Evolutionary conservation across 306 rosid genomes (phyloP).

Genomic region (Vigna unguiculata): DNA sequence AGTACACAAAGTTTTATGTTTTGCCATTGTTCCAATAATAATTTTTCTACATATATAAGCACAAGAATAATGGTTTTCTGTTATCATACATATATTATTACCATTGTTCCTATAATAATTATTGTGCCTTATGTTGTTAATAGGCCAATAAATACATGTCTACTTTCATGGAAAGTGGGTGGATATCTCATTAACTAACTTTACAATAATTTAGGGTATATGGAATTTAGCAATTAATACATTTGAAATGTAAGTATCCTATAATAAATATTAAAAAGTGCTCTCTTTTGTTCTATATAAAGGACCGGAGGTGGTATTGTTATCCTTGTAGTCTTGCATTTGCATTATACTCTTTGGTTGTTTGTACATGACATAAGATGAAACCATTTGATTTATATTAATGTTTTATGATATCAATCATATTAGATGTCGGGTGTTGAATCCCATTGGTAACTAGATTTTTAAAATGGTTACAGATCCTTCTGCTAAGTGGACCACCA

Average conservation of each 20-base stretch:
- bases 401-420: slow-evolving; percentile 8
- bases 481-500: slow-evolving; percentile 91
- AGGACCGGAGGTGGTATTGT: neutral
- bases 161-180: too few relatives aligned
- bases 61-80: too few relatives aligned
- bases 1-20: neutral
- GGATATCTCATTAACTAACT: too few relatives aligned
- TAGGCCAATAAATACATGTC: too few relatives aligned
- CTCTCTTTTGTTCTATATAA: too few relatives aligned
- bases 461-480: slow-evolving; percentile 65
- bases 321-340: slow-evolving; percentile 2
- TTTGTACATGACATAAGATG: neutral
- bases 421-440: slow-evolving; percentile 24
- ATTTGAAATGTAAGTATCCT: neutral
- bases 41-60: too few relatives aligned
- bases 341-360: slow-evolving; percentile 15
- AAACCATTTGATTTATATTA: slow-evolving; percentile 8
- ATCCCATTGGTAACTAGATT: slow-evolving; percentile 39
- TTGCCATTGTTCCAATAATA: too few relatives aligned
- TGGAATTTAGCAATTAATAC: too few relatives aligned
- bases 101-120: too few relatives aligned
- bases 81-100: too few relatives aligned
- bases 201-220: too few relatives aligned
- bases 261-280: too few relatives aligned
- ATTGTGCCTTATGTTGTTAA: neutral